Evolutionary conservation across 352 stramenopile genomes (phyloP).

Genomic region (Phytophthora tubulina): DNA sequence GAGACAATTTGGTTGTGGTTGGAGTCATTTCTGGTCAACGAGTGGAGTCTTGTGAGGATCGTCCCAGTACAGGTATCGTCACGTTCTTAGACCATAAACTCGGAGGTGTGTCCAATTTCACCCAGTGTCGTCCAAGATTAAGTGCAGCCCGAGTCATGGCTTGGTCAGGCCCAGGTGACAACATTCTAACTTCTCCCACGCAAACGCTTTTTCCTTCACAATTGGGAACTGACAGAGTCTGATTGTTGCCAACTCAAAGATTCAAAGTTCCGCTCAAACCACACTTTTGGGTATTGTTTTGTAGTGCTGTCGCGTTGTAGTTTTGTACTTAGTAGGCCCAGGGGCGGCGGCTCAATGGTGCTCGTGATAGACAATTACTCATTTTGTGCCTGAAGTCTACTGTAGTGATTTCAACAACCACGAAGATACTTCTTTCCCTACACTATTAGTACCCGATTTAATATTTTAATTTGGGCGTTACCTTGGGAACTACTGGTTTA

Average conservation of each 20-base stretch:
- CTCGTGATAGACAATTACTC: too few species aligned
- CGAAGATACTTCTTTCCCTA: too few species aligned
- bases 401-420: too few species aligned
- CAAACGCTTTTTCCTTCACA: not conserved
- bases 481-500: too few species aligned
- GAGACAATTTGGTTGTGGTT: slow-evolving; percentile 14
- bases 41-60: slow-evolving; percentile 7
- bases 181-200: not conserved
- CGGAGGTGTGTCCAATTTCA: not conserved
- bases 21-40: slow-evolving; percentile 1
- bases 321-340: too few species aligned
- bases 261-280: not conserved
- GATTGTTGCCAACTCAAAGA: not conserved
- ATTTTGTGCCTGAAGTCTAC: too few species aligned
- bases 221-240: not conserved
- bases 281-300: too few species aligned
- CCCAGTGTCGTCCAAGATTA: not conserved
- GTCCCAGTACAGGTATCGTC: not conserved
- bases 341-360: too few species aligned
- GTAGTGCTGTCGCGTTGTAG: too few species aligned
- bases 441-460: too few species aligned
- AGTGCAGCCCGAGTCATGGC: slow-evolving; percentile 1
- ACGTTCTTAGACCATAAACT: not conserved
- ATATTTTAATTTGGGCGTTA: too few species aligned
- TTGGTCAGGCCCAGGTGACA: not conserved